phyloP scores from a whole-genome alignment of 352 stramenopile genomes.

The Globisporangium acanthophoron region DNA sequence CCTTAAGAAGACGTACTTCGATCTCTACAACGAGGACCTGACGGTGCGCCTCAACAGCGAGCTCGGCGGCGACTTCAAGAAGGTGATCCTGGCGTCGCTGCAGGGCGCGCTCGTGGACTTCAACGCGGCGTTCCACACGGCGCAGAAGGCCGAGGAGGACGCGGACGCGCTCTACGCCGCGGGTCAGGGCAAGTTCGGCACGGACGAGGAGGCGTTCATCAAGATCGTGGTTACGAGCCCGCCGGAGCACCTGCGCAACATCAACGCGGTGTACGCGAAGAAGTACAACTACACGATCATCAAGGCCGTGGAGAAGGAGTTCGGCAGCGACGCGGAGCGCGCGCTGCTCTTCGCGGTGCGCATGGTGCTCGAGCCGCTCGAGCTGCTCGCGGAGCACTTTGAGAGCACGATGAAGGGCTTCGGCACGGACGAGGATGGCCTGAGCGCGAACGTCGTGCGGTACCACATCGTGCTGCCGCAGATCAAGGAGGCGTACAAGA shows the following conservation, averaged over 20 bases:
- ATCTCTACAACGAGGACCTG: constrained; percentile 59
- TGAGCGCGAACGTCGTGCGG: constrained; percentile 45
- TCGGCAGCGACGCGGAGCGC: constrained; percentile 70
- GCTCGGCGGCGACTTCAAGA: constrained; percentile 70
- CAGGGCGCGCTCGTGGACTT: constrained; percentile 42
- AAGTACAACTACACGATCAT: constrained; percentile 80
- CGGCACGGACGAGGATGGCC: constrained; percentile 40
- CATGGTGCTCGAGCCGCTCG: constrained; percentile 50
- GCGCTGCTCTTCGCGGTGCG: constrained; percentile 53
- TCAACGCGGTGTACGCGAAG: constrained; percentile 64
- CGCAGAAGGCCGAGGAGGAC: constrained; percentile 56
- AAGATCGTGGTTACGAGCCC: constrained; percentile 47
- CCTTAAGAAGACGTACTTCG: constrained; percentile 72
- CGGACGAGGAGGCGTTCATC: constrained; percentile 71
- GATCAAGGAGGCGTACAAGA: constrained; percentile 75
- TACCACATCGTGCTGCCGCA: constrained; percentile 75
- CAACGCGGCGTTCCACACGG: constrained; percentile 60
- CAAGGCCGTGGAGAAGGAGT: constrained; percentile 78
- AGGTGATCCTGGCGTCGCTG: constrained; percentile 67
- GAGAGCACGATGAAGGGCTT: constrained; percentile 74
- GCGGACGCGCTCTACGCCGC: constrained; percentile 69
- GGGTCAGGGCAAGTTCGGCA: constrained; percentile 64
- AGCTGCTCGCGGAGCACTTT: constrained; percentile 59
- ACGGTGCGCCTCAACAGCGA: constrained; percentile 57
- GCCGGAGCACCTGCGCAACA: constrained; percentile 54